Percentiles rank a stretch among this genome's conserved stretches.
phyloP scores from a whole-genome alignment of 345 rosid species.

The Citrus sp. region DNA sequence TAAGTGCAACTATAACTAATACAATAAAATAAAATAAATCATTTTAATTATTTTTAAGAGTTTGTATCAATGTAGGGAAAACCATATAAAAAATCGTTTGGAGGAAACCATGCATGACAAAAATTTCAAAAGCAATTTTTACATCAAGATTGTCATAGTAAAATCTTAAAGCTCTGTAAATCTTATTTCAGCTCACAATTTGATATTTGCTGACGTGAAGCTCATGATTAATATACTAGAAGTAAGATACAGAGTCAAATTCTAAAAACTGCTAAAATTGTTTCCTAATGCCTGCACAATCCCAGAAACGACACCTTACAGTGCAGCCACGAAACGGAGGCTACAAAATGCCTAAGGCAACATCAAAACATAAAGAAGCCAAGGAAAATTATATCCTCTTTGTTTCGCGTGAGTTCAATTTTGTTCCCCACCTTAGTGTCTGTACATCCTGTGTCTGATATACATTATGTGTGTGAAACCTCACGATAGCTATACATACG shows the following conservation, averaged over 20 bases:
- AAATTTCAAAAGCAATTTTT: background rate
- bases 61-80: too few species aligned
- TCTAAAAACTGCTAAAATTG: too few species aligned
- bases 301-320: background rate
- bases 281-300: background rate
- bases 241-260: background rate
- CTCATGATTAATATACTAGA: background rate
- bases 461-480: background rate
- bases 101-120: too few species aligned
- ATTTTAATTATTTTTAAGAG: too few species aligned
- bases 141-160: background rate
- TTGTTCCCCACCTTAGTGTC: background rate
- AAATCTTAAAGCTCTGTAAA: background rate
- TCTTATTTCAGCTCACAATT: background rate
- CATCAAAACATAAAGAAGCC: background rate
- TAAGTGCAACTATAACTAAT: too few species aligned
- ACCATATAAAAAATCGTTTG: too few species aligned
- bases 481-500: background rate
- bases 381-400: background rate
- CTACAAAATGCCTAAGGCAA: background rate
- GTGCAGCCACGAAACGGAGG: background rate
- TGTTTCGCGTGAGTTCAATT: background rate
- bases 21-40: too few species aligned
- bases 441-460: too few species aligned
- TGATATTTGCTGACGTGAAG: background rate